Evolutionary conservation across 2,329 filamentous ascomycete species (phyloP), one percentile per base, ranked within the genome.

Genomic region (Hymenoscyphus scutula): DNA sequence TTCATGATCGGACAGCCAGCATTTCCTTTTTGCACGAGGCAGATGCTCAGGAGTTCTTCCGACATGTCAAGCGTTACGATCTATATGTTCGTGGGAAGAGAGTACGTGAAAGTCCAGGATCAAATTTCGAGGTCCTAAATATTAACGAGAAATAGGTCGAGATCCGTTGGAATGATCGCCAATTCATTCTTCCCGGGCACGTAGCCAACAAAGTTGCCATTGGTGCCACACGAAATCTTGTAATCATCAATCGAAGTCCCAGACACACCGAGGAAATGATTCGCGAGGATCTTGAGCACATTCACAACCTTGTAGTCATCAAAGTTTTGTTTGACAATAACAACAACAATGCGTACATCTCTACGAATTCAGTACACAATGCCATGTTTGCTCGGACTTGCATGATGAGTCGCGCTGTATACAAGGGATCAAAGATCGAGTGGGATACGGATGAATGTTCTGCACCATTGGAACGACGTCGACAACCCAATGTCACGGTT

Each of bases 241-340:
- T 93, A 23, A 82, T 96, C 51, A 83, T 83, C 62, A 81, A 82
- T 10, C 84, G 83, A 67, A 79, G 79, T 68, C 77, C 77, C 59
- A 81, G 77, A 59, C 78, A 90, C 67, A 91, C 86, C 0, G 87
- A 87, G 67, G 77, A 83, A 7, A 76, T 77, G 17, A 85, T 96
- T 66, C 85, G 89, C 11, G 82, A 87, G 4, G 89, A 96, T 69
- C 80, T 95, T 41, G 88, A 92, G 27, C 91, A 96, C 73, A 94
- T 96, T 64, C 87, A 94, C 77, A 90, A 91, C 65, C 80, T 96
- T 1, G 79, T 88, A 25, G 83, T 96, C 11, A 80, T 95, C 70
- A 83, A 83, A 53, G 77, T 95, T 53, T 5, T 17, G 19, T 48
- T 48, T 48, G 76, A 77, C 7, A 88, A 90, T 73, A 75, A 76